phyloP scores from a whole-genome alignment of 2,329 filamentous ascomycete genomes.

The Dichotomopilus funicola region DNA sequence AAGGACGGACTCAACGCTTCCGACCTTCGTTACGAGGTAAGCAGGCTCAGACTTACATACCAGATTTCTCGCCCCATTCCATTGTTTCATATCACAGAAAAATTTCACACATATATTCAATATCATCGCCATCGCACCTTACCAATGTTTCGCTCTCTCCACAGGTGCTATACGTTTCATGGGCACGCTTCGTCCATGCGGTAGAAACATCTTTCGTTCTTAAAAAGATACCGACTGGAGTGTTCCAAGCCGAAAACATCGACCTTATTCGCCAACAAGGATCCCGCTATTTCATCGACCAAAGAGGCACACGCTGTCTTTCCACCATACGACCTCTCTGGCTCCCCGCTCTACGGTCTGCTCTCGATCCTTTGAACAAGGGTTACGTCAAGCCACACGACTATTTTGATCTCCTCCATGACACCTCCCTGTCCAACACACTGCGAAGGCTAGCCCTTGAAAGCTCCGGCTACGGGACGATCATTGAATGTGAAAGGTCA shows the following conservation, averaged over 20 bases:
- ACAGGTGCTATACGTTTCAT: neutral
- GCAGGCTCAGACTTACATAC: neutral
- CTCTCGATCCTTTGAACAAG: neutral
- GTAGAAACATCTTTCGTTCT: neutral
- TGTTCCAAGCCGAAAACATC: neutral
- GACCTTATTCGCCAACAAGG: neutral
- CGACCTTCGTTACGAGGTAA: neutral
- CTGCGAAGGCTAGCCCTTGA: neutral
- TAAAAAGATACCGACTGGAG: neutral
- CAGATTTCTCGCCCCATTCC: too few species aligned
- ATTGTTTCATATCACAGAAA: neutral
- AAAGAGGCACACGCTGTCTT: neutral
- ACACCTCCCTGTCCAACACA: neutral
- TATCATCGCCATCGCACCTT: neutral
- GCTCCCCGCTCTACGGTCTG: neutral
- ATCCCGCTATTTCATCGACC: neutral
- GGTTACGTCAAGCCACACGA: neutral
- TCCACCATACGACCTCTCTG: neutral
- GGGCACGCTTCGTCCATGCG: neutral
- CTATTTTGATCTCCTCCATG: neutral
- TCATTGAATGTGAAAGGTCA: neutral
- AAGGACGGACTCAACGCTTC: neutral
- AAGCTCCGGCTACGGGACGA: neutral
- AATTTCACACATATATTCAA: neutral
- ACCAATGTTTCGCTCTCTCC: neutral